These are phyloP conservation scores for Fusarium scirpi DNA, from an alignment of 2,329 filamentous ascomycete genomes.

Conservation along the genomic window DNA sequence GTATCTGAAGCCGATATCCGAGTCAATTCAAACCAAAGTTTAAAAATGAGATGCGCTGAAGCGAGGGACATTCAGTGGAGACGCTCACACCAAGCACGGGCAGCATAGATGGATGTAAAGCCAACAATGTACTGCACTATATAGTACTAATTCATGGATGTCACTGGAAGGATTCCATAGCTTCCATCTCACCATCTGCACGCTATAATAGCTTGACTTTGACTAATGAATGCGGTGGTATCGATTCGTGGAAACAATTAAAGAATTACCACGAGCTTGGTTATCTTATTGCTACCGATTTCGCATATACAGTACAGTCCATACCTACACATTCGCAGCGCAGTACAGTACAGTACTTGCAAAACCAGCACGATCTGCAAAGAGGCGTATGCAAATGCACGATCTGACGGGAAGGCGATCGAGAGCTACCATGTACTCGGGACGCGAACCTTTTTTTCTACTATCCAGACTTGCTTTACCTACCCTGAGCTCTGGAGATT, in stretches of 20 bases:
- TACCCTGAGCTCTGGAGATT: not conserved
- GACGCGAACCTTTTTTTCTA: not conserved
- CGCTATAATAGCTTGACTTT: not conserved
- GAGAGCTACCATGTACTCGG: not conserved
- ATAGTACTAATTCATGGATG: constrained; percentile 1
- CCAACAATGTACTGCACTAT: not conserved
- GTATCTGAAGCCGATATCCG: not conserved
- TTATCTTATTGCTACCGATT: not conserved
- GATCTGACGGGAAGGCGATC: constrained; percentile 3
- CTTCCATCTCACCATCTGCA: constrained; percentile 5
- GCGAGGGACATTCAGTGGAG: constrained; percentile 6
- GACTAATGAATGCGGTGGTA: not conserved
- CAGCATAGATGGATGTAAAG: not conserved
- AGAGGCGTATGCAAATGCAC: constrained; percentile 8
- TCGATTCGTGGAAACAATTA: not conserved
- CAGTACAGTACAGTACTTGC: not conserved
- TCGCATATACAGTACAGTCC: not conserved
- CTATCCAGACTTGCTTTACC: not conserved
- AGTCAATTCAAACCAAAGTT: constrained; percentile 19
- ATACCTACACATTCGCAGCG: not conserved
- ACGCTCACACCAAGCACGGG: constrained; percentile 16
- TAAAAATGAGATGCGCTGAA: not conserved
- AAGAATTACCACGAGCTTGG: not conserved
- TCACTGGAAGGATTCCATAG: constrained; percentile 37
- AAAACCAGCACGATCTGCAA: constrained; percentile 1